Evolutionary conservation across 768 basidiomycete genomes (phyloP).

Genomic region (Exsudoporus frostii): DNA sequence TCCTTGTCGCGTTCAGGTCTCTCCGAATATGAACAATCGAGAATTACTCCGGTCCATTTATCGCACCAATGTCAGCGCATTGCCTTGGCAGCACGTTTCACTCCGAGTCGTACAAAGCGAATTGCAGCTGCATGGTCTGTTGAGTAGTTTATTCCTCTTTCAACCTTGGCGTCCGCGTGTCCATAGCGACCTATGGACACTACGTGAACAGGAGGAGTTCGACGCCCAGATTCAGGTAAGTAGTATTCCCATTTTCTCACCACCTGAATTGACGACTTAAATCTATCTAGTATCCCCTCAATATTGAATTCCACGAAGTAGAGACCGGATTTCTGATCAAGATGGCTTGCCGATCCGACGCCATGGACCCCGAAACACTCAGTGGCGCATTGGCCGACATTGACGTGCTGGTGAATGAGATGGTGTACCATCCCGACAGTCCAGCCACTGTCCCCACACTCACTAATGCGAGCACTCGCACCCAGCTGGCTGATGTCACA

Average conservation of each 20-base stretch:
- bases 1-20: slow-evolving; percentile 40
- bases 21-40: slow-evolving; percentile 23
- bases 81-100: slow-evolving; percentile 46
- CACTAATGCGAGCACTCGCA: neutral
- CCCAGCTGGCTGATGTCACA: neutral
- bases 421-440: slow-evolving; percentile 20
- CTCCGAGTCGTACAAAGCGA: slow-evolving; percentile 39
- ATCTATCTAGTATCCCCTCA: slow-evolving; percentile 39
- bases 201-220: slow-evolving; percentile 16
- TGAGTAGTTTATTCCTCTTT: slow-evolving; percentile 46
- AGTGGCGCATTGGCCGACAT: slow-evolving; percentile 11
- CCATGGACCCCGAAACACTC: slow-evolving; percentile 28
- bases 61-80: slow-evolving; percentile 34
- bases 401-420: slow-evolving; percentile 17
- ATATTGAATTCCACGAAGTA: slow-evolving; percentile 39
- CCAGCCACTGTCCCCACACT: slow-evolving; percentile 1
- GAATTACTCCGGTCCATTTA: slow-evolving; percentile 39
- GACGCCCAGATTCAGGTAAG: slow-evolving; percentile 31
- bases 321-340: slow-evolving; percentile 32
- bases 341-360: slow-evolving; percentile 34
- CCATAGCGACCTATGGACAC: slow-evolving; percentile 19
- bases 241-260: neutral
- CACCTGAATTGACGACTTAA: neutral
- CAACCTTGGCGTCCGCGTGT: slow-evolving; percentile 27
- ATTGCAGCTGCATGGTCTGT: slow-evolving; percentile 31